phyloP scores from a whole-genome alignment of 148 eudicot genomes.

The Heliamphora exappendiculata region DNA sequence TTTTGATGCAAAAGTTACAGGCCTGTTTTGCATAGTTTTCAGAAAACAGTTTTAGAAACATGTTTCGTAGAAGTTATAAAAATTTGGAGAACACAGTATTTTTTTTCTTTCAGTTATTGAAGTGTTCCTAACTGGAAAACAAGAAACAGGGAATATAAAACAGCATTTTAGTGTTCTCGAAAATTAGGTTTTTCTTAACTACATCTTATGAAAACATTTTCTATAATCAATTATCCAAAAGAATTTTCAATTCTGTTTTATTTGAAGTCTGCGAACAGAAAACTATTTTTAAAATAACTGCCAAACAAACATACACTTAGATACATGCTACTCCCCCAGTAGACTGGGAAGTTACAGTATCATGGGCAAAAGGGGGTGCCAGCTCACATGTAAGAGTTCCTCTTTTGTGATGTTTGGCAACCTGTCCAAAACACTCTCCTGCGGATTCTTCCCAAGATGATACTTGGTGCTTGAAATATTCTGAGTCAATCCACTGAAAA shows the following conservation, averaged over 20 bases:
- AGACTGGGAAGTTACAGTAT: neutral
- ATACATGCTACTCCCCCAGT: neutral
- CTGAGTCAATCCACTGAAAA: constrained; percentile 59
- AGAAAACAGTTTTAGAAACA: neutral
- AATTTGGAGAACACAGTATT: neutral
- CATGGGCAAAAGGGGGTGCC: neutral
- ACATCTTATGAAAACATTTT: neutral
- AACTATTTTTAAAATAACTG: neutral
- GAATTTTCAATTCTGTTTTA: neutral
- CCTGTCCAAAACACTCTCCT: constrained; percentile 79
- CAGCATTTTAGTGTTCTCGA: neutral
- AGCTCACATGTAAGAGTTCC: constrained; percentile 71
- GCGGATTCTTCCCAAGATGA: constrained; percentile 59
- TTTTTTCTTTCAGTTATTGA: neutral
- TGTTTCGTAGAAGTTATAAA: neutral
- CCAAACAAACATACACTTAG: neutral
- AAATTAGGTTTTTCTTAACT: neutral
- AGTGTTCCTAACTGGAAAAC: neutral
- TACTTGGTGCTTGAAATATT: constrained; percentile 75
- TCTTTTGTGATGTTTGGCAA: constrained; percentile 64
- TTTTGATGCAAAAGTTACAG: neutral
- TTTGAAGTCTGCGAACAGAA: neutral
- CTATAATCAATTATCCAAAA: neutral
- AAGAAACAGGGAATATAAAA: neutral
- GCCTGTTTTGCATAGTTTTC: neutral